Evolutionary conservation across 192 early-diverging fungal genomes (phyloP).

Genomic region (Coemansia asiatica): DNA sequence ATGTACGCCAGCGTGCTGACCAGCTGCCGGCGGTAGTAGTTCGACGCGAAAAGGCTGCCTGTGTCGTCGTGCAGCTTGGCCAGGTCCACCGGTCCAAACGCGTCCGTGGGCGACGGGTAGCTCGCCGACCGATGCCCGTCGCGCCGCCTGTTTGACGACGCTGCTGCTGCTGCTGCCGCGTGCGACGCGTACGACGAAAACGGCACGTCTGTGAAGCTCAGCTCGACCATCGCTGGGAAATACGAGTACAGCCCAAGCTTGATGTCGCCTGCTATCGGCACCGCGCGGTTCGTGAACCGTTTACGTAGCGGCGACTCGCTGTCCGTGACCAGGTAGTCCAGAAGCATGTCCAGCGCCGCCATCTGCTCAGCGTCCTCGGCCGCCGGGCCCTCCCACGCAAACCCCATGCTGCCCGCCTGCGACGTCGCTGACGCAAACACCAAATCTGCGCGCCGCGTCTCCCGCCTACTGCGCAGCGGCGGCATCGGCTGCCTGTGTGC

Average conservation of each 20-base stretch:
- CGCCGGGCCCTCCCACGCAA: slow-evolving; percentile 78
- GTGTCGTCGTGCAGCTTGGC: slow-evolving; percentile 47
- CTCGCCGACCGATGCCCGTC: slow-evolving; percentile 20
- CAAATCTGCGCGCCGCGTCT: slow-evolving; percentile 55
- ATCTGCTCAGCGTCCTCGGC: slow-evolving; percentile 64
- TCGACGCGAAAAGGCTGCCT: slow-evolving; percentile 37
- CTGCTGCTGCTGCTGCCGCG: slow-evolving; percentile 34
- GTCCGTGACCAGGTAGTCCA: slow-evolving; percentile 70
- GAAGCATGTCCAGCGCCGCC: slow-evolving; percentile 72
- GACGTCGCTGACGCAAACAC: slow-evolving; percentile 67
- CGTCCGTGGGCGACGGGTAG: slow-evolving; percentile 50
- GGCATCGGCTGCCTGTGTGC: slow-evolving; percentile 41
- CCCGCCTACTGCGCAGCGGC: slow-evolving; percentile 43
- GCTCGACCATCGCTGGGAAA: slow-evolving; percentile 61
- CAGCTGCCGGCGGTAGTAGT: slow-evolving; percentile 50
- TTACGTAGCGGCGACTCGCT: slow-evolving; percentile 69
- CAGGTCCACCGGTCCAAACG: slow-evolving; percentile 43
- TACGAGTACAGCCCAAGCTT: slow-evolving; percentile 61
- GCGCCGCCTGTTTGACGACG: slow-evolving; percentile 40
- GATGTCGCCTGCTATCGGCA: slow-evolving; percentile 67
- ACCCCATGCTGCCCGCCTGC: slow-evolving; percentile 67
- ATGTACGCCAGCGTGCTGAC: slow-evolving; percentile 44
- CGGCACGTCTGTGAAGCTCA: slow-evolving; percentile 62
- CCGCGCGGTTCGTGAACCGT: slow-evolving; percentile 71
- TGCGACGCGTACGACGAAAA: slow-evolving; percentile 41